Conservation (phyloP, 345 rosid genomes). For the Acer campestre region DNA sequence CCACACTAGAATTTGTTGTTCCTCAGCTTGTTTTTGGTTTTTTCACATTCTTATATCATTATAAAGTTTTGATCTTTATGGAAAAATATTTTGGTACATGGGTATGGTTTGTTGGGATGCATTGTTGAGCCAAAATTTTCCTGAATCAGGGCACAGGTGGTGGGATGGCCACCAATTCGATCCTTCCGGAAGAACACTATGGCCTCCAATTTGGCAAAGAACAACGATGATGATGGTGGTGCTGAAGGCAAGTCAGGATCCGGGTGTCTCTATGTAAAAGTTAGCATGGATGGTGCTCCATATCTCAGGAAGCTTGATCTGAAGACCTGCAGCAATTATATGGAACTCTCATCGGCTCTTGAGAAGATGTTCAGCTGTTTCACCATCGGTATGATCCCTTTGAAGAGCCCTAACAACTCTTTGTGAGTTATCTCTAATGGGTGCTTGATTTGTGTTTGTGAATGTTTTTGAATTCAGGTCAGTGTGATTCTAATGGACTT, state of each 20-base stretch:
- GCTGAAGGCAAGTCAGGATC: constrained; percentile 41
- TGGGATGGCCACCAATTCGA: constrained; percentile 72
- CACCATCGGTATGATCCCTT: constrained; percentile 45
- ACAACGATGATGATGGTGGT: constrained; percentile 43
- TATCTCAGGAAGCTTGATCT: constrained; percentile 65
- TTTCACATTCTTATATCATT: neutral
- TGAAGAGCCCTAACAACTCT: neutral
- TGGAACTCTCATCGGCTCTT: constrained; percentile 45
- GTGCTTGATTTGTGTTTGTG: constrained; percentile 12
- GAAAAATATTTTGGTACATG: neutral
- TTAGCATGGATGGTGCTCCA: constrained; percentile 68
- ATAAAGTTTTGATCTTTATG: neutral
- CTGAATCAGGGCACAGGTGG: constrained; percentile 58
- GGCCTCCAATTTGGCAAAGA: constrained; percentile 48
- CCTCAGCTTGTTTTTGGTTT: no score
- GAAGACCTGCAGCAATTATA: constrained; percentile 39
- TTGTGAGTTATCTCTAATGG: neutral
- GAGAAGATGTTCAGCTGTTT: constrained; percentile 69
- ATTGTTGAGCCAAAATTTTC: constrained; percentile 18
- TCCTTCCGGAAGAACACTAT: constrained; percentile 57
- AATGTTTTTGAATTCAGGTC: constrained; percentile 36
- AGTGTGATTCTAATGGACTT: constrained; percentile 48
- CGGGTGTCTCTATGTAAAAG: constrained; percentile 56
- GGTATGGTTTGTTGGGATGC: neutral
- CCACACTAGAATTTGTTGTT: no score